phyloP scores from a whole-genome alignment of 176 grass and related monocot genomes.

The Elymus sibiricus region DNA sequence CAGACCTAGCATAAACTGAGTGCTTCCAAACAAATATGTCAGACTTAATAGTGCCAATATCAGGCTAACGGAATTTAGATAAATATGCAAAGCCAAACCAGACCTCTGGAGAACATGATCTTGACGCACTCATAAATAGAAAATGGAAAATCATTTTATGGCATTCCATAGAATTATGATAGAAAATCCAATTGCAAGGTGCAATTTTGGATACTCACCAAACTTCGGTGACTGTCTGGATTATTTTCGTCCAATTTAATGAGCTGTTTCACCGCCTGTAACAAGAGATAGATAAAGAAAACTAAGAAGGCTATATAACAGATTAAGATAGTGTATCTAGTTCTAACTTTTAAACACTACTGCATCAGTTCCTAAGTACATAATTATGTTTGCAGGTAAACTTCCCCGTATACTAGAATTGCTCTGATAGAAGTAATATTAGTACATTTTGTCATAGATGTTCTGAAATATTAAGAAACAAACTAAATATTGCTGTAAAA shows the following conservation, averaged over 20 bases:
- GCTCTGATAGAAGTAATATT: not conserved
- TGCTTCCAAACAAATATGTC: not conserved
- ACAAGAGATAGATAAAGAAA: slow-evolving; percentile 15
- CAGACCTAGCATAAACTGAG: not conserved
- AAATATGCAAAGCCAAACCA: not conserved
- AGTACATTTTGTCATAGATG: not conserved
- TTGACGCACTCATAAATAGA: not conserved
- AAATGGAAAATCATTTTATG: not conserved
- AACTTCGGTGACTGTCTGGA: slow-evolving; percentile 81
- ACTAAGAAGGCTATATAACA: not conserved
- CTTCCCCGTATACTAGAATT: not conserved
- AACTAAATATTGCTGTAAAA: slow-evolving; percentile 5
- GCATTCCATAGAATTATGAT: not conserved
- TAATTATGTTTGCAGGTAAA: not conserved
- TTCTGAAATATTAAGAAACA: not conserved
- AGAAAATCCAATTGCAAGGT: not conserved
- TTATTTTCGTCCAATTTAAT: slow-evolving; percentile 81
- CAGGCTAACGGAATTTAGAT: slow-evolving; percentile 3
- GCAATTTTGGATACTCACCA: slow-evolving; percentile 57
- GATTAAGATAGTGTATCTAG: not conserved
- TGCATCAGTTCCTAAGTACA: not conserved
- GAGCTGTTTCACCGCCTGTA: slow-evolving; percentile 92
- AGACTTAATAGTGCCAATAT: not conserved
- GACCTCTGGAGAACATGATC: not conserved
- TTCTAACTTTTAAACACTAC: slow-evolving; percentile 3